A percentile compares a stretch with the other conserved stretches of the same genome.
Conservation (phyloP, 805 yeast species). For the Candida pseudofarinosa region DNA sequence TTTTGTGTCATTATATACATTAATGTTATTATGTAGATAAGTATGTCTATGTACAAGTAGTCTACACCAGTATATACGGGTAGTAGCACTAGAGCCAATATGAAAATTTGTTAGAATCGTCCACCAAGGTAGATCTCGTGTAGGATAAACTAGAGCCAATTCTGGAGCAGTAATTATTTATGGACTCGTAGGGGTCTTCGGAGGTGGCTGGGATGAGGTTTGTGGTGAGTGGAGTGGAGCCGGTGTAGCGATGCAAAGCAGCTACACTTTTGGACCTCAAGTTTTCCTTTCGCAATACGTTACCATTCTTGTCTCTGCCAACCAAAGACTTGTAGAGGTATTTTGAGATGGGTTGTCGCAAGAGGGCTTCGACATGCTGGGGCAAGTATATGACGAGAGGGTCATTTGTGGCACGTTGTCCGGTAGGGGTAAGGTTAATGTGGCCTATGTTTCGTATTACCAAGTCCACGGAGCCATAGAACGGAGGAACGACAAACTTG, state of each 20-base stretch:
- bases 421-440: conserved; percentile 57
- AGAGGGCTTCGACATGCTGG: conserved; percentile 46
- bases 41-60: background rate
- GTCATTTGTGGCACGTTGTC: conserved; percentile 26
- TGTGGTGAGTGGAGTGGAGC: conserved; percentile 12
- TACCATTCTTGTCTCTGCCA: conserved; percentile 24
- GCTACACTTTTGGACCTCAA: conserved; percentile 15
- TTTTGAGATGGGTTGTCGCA: conserved; percentile 49
- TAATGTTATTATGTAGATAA: too few species aligned
- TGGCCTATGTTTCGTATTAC: conserved; percentile 65
- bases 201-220: conserved; percentile 11
- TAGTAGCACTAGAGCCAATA: conserved; percentile 8
- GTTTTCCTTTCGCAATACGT: conserved; percentile 17
- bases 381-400: conserved; percentile 48
- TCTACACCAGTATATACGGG: background rate
- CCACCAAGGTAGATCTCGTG: conserved; percentile 5
- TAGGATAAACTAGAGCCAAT: conserved; percentile 1
- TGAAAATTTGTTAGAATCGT: conserved; percentile 10
- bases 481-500: conserved; percentile 66
- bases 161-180: conserved; percentile 3
- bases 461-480: conserved; percentile 61
- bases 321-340: conserved; percentile 35
- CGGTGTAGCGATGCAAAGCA: conserved; percentile 13
- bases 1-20: background rate
- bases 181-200: conserved; percentile 1